Base-by-base conservation (phyloP, 2,329 filamentous ascomycete genomes). In the Cadophora gregata region DNA sequence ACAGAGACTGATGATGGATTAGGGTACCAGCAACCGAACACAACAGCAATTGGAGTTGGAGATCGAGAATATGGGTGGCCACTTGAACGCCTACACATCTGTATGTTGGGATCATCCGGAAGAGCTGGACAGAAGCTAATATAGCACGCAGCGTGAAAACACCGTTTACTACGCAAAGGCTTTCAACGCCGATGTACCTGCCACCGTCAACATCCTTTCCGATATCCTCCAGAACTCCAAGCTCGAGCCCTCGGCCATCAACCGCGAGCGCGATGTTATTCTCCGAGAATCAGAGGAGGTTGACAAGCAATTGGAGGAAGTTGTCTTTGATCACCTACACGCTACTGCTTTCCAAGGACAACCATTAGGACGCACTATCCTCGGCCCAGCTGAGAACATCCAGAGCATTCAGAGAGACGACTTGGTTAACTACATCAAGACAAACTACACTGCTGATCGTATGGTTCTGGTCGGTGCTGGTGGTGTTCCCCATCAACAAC, bases 111-210 rank as follows among this genome's bases (percentile, higher is more conserved):
- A 66, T 55, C 29, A 31, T 63, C 58, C 59, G 64, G 67, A 66
- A 65, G 42, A 29, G 62, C 25, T 42, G 47, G 64, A 45, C 33
- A 45, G 45, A 63, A 64, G 55, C 73, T 75, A 67, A 75, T 64
- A 71, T 50, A 10, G 36, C 63, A 48, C 63, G 71, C 77, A 93
- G 94, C 93, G 96, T 81, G 96, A 99, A 83, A 98, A 97, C 88
- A 99, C 96, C 77, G 96, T 99, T 79, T 99, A 99, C 88, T 99
- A 98, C 82, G 96, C 96, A 83, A 97, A 98, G 86, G 91, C 95
- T 72, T 97, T 99, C 87, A 99, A 99, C 86, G 89, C 91, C 82
- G 95, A 99, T 80, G 93, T 98, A 69, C 94, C 94, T 77, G 92
- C 94, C 81, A 93, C 93, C 79, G 96, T 99, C 81, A 93, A 99